Evolutionary conservation across 371 early-diverging fungal genomes (phyloP), one percentile per base, ranked within the genome.

Genomic region (Blakeslea trispora): DNA sequence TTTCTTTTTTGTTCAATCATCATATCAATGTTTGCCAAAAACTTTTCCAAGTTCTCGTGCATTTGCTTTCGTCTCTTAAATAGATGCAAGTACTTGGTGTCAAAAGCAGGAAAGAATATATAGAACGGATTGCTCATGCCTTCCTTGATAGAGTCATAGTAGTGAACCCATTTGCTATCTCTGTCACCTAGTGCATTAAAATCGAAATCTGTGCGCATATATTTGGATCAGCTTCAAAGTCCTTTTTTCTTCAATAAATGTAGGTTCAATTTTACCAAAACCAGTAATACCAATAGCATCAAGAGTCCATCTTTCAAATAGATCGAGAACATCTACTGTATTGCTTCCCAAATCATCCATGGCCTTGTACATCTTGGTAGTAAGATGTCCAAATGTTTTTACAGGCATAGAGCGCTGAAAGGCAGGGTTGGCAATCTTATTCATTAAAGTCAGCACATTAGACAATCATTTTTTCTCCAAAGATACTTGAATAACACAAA

Each of bases 41-140:
- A 62, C 5, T 45, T 44, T 0, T 44, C 22, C 15, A 73, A 22
- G 19, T 62, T 56, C 0, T 59, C 44, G 35, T 73, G 73, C 0
- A 55, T 17, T 22, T 50, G 15, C 35, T 62, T 24, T 61, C 73
- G 39, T 11, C 53, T 51, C 5, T 34, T 45, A 10, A 61, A 35
- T 35, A 59, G n/a, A 31, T 40, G 55, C 0, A 64, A 28, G 5
- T 61, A 50, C 3, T 51, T 61, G 32, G 63, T 48, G 24, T 83
- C 85, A 15, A 82, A 72, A 21, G 59, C 48, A 5, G 85, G 83
- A 22, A 85, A 75, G 45, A 82, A 46, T 39, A 71, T 59, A 45
- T 66, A 77, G 4, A 80, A 48, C 0, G 79, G 76, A 22, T 75
- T 55, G 3, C 50, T 48, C 40, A 67, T 50, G 2, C 53, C 64